Evolutionary conservation across 106 monocot genomes (phyloP).

Genomic region (Acorus calamus): DNA sequence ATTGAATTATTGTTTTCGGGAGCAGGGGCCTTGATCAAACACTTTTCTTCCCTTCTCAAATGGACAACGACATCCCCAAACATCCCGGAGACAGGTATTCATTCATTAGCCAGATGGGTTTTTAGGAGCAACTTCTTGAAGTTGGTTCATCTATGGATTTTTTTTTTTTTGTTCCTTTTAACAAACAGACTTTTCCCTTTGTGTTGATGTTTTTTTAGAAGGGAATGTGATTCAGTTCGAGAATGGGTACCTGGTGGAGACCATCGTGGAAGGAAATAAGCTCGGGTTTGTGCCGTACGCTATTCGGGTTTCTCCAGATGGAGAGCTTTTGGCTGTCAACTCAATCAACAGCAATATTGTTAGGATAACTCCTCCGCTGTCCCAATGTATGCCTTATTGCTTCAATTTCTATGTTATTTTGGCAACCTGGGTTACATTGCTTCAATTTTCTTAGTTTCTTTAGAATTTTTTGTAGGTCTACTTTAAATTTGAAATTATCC

Average conservation of each 20-base stretch:
- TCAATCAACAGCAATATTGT: conserved; percentile 66
- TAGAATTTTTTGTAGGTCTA: not conserved
- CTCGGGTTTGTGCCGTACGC: conserved; percentile 76
- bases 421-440: too few species aligned
- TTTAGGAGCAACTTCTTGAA: not conserved
- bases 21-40: conserved; percentile 47
- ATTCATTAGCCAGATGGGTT: not conserved
- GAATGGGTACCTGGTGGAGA: conserved; percentile 91
- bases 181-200: not conserved
- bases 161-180: not conserved
- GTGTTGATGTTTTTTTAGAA: conserved; percentile 28
- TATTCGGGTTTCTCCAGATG: conserved; percentile 76
- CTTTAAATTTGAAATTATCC: too few species aligned
- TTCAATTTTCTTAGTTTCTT: not conserved
- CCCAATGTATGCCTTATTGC: conserved; percentile 44
- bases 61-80: conserved; percentile 65
- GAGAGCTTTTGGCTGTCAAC: conserved; percentile 83
- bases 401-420: too few species aligned
- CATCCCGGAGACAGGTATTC: conserved; percentile 37
- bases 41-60: conserved; percentile 59
- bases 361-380: conserved; percentile 61
- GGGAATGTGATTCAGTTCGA: conserved; percentile 76
- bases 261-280: conserved; percentile 85
- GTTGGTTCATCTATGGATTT: conserved; percentile 1
- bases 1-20: not conserved